These are phyloP conservation scores for Tylopilus cervinicoccineus DNA, from an alignment of 768 basidiomycete genomes.

Conservation along the genomic window DNA sequence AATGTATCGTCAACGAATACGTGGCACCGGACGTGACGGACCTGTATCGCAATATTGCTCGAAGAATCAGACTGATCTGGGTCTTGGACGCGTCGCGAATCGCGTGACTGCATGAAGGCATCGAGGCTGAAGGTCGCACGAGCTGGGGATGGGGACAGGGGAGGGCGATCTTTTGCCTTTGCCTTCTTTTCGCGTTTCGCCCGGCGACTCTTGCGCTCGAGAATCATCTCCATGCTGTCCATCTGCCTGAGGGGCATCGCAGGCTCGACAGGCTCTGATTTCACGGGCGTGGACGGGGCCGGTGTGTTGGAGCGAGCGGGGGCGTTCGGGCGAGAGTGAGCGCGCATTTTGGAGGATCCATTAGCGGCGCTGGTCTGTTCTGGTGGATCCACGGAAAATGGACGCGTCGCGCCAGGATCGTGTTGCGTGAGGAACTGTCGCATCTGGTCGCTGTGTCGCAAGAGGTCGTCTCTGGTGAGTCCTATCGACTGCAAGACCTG, in stretches of 20 bases:
- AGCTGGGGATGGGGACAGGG: conserved; percentile 50
- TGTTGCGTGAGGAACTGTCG: conserved; percentile 68
- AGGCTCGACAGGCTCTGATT: conserved; percentile 54
- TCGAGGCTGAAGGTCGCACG: conserved; percentile 44
- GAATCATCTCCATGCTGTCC: conserved; percentile 74
- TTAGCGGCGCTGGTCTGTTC: conserved; percentile 37
- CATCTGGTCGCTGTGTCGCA: conserved; percentile 73
- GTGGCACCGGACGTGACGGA: conserved; percentile 28
- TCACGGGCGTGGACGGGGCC: conserved; percentile 55
- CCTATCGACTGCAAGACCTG: conserved; percentile 68
- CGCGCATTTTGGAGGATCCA: conserved; percentile 38
- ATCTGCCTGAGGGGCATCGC: conserved; percentile 50
- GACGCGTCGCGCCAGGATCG: conserved; percentile 43
- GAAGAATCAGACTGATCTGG: conserved; percentile 31
- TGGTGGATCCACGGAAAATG: conserved; percentile 33
- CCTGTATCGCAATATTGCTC: conserved; percentile 34
- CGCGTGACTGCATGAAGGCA: conserved; percentile 54
- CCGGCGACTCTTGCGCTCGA: conserved; percentile 64
- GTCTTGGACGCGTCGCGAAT: conserved; percentile 39
- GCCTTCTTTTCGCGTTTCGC: conserved; percentile 46
- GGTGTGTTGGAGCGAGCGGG: conserved; percentile 38
- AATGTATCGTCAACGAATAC: conserved; percentile 19
- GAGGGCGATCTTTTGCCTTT: conserved; percentile 48
- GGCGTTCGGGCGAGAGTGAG: conserved; percentile 47
- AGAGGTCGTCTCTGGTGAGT: conserved; percentile 72